Evolutionary conservation across 345 rosid genomes (phyloP).

Genomic region (Citrus inodora): DNA sequence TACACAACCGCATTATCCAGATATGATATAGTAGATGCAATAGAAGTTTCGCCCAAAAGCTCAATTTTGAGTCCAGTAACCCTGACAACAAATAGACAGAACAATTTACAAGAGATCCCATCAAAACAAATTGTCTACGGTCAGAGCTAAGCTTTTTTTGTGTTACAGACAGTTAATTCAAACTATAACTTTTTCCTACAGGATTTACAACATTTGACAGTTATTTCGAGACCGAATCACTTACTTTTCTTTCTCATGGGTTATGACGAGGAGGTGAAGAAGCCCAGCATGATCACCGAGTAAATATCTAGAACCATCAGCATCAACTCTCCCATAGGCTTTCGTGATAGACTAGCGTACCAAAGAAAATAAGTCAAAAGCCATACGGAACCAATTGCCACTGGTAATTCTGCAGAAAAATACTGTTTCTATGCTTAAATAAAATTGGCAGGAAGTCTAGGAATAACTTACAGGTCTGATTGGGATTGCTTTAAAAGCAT

Average conservation of each 20-base stretch:
- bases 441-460: slow-evolving; percentile 7
- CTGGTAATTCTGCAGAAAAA: not conserved
- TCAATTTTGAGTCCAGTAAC: slow-evolving; percentile 95
- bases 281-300: slow-evolving; percentile 93
- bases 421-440: not conserved
- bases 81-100: slow-evolving; percentile 40
- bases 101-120: slow-evolving; percentile 6
- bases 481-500: slow-evolving; percentile 77
- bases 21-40: slow-evolving; percentile 87
- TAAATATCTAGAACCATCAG: slow-evolving; percentile 92
- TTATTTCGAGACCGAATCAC: slow-evolving; percentile 16
- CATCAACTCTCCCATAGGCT: slow-evolving; percentile 95
- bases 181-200: not conserved
- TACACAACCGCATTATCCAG: slow-evolving; percentile 85
- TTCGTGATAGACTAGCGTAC: slow-evolving; percentile 65
- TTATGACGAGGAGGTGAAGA: slow-evolving; percentile 83
- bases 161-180: not conserved
- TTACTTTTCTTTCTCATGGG: slow-evolving; percentile 90
- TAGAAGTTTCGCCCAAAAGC: slow-evolving; percentile 94
- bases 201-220: not conserved
- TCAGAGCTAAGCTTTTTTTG: not conserved
- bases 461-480: slow-evolving; percentile 66
- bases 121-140: not conserved
- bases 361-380: slow-evolving; percentile 15
- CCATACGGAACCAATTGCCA: slow-evolving; percentile 6